Evolutionary conservation across 2,329 filamentous ascomycete species (phyloP), one percentile per base, ranked within the genome.

Genomic region (Leptographium galeiforme): DNA sequence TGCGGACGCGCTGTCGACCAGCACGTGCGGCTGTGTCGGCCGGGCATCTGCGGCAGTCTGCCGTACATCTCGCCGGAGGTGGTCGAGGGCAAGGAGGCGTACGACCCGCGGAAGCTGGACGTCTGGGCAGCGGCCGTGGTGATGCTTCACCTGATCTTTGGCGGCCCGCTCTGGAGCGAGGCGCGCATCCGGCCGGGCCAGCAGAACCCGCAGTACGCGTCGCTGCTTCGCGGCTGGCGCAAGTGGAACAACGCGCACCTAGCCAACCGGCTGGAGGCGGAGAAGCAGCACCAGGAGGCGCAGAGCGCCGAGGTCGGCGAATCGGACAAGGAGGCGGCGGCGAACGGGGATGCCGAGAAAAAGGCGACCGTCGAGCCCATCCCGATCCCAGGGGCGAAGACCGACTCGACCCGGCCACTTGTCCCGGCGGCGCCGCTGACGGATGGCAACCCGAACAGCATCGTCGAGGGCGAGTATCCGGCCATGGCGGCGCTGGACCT

Each of bases 31-130:
- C 73, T 84, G 38, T 93, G 87, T 66, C 72, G 78, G 45, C 87
- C 89, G 6, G 89, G 87, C 19, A 85, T 94, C 59, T 91, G 88
- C 65, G 89, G 89, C 57, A 91, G 86, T 63, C 74, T 85, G 61
- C 89, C 89, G 1, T 95, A 95, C 66, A 89, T 93, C 61, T 87
- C 89, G 0, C 89, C 89, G 1, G 89, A 95, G 66, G 87, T 95
- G 6, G 72, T 93, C 39, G 75, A 74, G 47, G 87, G 87, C 72
- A 73, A 81, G 57, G 67, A 70, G 61, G 67, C 73, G 51, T 82
- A 77, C 61, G 89, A 95, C 63, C 84, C 89, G 1, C 82, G 88
- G 47, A 79, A 84, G 5, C 72, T 94, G 13, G 89, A 95, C 63
- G 84, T 94, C 13, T 95, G 89, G 89, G 85, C 85, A 53, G 85